These are phyloP conservation scores for Acorus calamus DNA, from an alignment of 106 monocot genomes.

Conservation along the genomic window DNA sequence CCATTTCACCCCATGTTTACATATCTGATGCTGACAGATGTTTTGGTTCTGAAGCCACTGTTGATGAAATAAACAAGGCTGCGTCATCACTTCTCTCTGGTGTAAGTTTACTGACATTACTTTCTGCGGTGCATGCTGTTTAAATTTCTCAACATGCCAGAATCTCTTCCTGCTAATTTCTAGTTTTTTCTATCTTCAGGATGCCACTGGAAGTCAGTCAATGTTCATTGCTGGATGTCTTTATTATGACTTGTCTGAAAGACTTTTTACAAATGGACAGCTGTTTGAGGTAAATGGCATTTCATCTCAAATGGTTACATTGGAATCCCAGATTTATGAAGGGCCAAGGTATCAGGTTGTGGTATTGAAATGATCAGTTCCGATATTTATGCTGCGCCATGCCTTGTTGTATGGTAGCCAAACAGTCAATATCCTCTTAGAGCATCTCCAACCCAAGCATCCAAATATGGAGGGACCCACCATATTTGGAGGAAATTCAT, in stretches of 20 bases:
- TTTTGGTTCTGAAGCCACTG: constrained; percentile 13
- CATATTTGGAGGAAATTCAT: too few relatives aligned
- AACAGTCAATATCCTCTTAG: too few relatives aligned
- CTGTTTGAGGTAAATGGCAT: constrained; percentile 44
- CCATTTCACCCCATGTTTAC: constrained; percentile 24
- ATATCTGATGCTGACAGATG: constrained; percentile 4
- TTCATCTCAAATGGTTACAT: neutral
- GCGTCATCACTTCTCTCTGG: constrained; percentile 42
- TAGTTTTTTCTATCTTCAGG: constrained; percentile 20
- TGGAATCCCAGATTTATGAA: too few relatives aligned
- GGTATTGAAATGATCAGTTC: too few relatives aligned
- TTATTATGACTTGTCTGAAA: constrained; percentile 71
- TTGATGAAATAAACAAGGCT: constrained; percentile 36
- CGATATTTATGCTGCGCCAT: too few relatives aligned
- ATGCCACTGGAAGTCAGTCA: constrained; percentile 25
- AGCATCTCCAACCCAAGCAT: too few relatives aligned
- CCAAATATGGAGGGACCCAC: too few relatives aligned
- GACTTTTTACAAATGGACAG: constrained; percentile 40
- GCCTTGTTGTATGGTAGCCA: too few relatives aligned
- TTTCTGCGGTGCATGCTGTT: too few relatives aligned
- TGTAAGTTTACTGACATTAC: constrained; percentile 26
- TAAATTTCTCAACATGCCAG: too few relatives aligned
- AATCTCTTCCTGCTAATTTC: neutral
- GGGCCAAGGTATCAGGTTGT: too few relatives aligned
- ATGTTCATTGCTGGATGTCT: constrained; percentile 49